Percentiles rank a stretch among this genome's conserved stretches.
Evolutionary conservation across 768 basidiomycete genomes (phyloP).

Genomic region (Kwoniella botswanensis): DNA sequence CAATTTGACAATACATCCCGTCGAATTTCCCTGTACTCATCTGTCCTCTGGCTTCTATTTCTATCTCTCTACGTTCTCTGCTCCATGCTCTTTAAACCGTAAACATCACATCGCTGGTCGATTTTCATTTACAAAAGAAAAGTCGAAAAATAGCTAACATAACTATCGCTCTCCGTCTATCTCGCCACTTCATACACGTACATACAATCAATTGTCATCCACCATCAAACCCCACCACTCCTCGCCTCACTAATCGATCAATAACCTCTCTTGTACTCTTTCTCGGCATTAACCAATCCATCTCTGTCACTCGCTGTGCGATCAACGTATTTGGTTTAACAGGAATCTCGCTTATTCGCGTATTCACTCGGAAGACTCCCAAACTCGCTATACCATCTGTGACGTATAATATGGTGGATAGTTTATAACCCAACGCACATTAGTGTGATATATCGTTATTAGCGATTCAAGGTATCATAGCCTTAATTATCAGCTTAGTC

Average conservation of each 20-base stretch:
- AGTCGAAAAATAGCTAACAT: not conserved
- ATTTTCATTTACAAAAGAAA: not conserved
- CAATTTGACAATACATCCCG: not conserved
- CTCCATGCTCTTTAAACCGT: not conserved
- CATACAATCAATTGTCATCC: slow-evolving; percentile 3
- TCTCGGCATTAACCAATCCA: not conserved
- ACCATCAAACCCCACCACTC: not conserved
- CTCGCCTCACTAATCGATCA: not conserved
- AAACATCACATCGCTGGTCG: slow-evolving; percentile 12
- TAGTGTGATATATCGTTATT: slow-evolving; percentile 8
- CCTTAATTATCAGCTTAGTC: not conserved
- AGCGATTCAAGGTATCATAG: not conserved
- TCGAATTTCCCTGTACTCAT: not conserved
- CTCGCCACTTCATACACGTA: slow-evolving; percentile 6
- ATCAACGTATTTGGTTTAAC: not conserved
- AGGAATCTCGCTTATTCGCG: not conserved
- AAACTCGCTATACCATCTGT: not conserved
- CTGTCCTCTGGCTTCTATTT: not conserved
- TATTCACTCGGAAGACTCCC: not conserved
- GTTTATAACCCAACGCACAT: slow-evolving; percentile 4
- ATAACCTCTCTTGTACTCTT: not conserved
- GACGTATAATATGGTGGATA: slow-evolving; percentile 15
- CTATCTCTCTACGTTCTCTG: not conserved
- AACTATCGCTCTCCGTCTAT: not conserved
- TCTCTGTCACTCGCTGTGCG: not conserved